Base-by-base conservation (phyloP, 345 rosid genomes). In the Moricandia arvensis region DNA sequence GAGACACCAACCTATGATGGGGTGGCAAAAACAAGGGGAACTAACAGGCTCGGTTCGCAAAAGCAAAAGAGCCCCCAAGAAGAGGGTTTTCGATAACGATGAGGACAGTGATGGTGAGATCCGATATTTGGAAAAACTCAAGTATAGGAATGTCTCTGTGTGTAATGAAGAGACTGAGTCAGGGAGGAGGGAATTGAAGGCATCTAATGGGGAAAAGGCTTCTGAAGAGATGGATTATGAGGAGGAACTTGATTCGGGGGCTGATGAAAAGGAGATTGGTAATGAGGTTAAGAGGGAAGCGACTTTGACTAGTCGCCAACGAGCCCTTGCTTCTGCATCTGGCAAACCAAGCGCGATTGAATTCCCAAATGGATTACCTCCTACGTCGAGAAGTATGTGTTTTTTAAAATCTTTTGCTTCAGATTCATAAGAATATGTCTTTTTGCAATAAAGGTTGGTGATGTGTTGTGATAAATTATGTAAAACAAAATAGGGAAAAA, bases 331-430 rank as follows among this genome's bases (percentile, higher is more conserved):
- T 71, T 91, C 97, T 16, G 88, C 90, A 80, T 80, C 81, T 45
- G 78, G 84, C 62, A 85, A 82, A 57, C 60, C 96, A 59, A 86
- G 76, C 58, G 59, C 77, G 10, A 85, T 90, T 75, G 97, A 90
- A 69, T 94, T 89, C 84, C 90, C 97, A 18, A 82, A 91, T 85
- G 98, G 98, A 59, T 86, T 94, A 68, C 98, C 97, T 57, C 97
- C 93, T 43, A 87, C 96, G 6, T 38, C 70, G 11, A 89, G 95
- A 87, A 90, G 98, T 94, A 78, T 79, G 97, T 53, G 77, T 72
- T 54, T 38, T 66, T 27, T 13, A 60, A 21, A 21, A 21, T 24
- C 33, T 17, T 51, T 69, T 26, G 60, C 53, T 77, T 21, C 3
- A 16, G 62, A 58, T 51, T 34, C 69, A 29, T 37, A 34, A 17